Evolutionary conservation across 1,284 basidiomycete genomes (phyloP), one percentile per base, ranked within the genome.

Genomic region (Lignosus rhinocerotis): DNA sequence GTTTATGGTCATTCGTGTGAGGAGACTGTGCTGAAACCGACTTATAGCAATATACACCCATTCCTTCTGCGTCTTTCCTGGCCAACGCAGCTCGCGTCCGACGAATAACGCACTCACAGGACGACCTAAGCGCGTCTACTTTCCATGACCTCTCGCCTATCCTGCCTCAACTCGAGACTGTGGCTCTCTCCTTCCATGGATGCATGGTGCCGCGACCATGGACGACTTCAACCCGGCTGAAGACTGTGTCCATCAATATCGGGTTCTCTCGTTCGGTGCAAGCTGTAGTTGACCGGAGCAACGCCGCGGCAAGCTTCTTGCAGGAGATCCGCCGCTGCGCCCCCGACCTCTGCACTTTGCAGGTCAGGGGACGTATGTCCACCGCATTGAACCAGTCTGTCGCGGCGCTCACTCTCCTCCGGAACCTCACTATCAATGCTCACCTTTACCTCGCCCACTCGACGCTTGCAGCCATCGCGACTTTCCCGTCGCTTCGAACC

Each of bases 1-100:
- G 36, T 38, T 38, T 4, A 25, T 25, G 25, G 25, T 25, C 2
- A 25, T 25, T 2, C 25, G 25, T 25, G 4, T 25, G 25, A 25
- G 6, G 36, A 38, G 36, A 38, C 6, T 38, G 25, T 25, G 25
- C 25, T 16, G 16, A 38, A 11, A 16, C 36, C 36, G 2, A 6
- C 36, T 38, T 16, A n/a, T 11, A 42, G n/a, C 39, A 16, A 17
- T 2, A 12, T 17, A 17, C 39, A 42, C 14, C 8, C 11, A 21
- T 17, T 44, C 43, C 17, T 25, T 10, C 43, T 30, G 54, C 63
- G 12, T 52, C 61, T 33, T 80, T 84, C 54, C 58, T 66, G 47
- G 69, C 70, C 12, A 83, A 86, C 64, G 80, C 81, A 38, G 51
- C 64, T 32, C 77, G 80, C 49, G 77, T 86, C 58, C 79, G 76